These are phyloP conservation scores for Straminergon stramineum DNA, from an alignment of 225 moss, liverwort and hornwort genomes.

Conservation along the genomic window DNA sequence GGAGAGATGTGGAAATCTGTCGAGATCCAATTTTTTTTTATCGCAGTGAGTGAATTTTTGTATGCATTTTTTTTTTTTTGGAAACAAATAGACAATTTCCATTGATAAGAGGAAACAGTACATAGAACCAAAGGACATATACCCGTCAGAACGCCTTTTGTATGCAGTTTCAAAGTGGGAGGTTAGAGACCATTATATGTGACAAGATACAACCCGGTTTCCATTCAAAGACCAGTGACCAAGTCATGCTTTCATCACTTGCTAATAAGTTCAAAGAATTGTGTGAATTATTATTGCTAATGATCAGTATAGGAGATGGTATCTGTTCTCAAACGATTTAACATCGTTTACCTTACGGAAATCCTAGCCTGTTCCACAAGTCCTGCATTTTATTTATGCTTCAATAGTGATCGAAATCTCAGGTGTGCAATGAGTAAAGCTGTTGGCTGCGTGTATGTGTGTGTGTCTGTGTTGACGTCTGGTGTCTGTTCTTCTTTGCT, in stretches of 20 bases:
- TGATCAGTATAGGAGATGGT: background rate
- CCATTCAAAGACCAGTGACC: background rate
- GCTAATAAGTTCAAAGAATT: background rate
- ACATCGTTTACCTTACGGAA: background rate
- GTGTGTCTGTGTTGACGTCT: background rate
- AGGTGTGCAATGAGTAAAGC: background rate
- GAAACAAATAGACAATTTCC: no score
- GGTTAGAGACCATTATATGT: background rate
- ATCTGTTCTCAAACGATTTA: background rate
- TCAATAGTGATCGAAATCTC: background rate
- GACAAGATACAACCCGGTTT: background rate
- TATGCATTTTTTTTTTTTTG: background rate
- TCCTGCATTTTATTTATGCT: background rate
- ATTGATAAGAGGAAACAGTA: no score
- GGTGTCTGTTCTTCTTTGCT: background rate
- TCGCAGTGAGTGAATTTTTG: background rate
- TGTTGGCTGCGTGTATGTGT: background rate
- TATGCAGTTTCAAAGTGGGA: background rate
- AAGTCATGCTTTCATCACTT: background rate
- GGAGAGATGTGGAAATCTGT: background rate
- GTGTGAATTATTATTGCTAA: background rate
- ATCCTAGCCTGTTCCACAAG: background rate
- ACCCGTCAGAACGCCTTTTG: no score
- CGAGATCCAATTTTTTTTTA: background rate
- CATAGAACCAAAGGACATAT: no score